phyloP scores from a whole-genome alignment of 1,284 basidiomycete genomes.

The Tylopilus orsonianus region DNA sequence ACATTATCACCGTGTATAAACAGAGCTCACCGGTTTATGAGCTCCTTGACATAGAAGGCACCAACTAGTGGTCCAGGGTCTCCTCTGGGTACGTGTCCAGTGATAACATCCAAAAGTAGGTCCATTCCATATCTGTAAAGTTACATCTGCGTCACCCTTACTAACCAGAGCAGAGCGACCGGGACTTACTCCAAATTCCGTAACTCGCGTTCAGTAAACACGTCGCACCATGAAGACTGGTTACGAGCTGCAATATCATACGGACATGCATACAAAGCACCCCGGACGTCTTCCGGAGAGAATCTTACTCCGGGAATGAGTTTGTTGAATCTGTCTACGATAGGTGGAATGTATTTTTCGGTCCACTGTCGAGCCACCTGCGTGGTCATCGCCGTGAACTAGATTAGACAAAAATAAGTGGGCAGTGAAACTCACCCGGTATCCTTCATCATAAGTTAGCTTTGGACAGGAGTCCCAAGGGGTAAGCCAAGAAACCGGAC shows the following conservation, averaged over 20 bases:
- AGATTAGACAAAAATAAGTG: background rate
- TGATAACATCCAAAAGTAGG: slow-evolving; percentile 41
- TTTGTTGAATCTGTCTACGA: slow-evolving; percentile 39
- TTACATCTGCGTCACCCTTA: no score
- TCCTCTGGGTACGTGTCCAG: slow-evolving; percentile 41
- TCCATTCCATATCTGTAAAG: slow-evolving; percentile 31
- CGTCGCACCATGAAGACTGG: slow-evolving; percentile 42
- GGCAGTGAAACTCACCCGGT: background rate
- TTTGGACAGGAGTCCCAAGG: slow-evolving; percentile 15
- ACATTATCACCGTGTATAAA: background rate
- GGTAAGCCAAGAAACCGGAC: slow-evolving; percentile 38
- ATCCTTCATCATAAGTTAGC: background rate
- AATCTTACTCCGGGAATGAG: slow-evolving; percentile 38
- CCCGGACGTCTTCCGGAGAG: slow-evolving; percentile 37
- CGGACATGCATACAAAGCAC: slow-evolving; percentile 48
- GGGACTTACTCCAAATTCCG: slow-evolving; percentile 39
- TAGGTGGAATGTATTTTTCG: slow-evolving; percentile 41
- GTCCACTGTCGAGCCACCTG: slow-evolving; percentile 39
- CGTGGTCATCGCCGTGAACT: background rate
- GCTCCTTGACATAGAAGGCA: slow-evolving; percentile 42
- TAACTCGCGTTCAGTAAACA: slow-evolving; percentile 40
- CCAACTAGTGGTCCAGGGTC: slow-evolving; percentile 42
- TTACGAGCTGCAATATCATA: slow-evolving; percentile 43
- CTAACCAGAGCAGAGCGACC: no score
- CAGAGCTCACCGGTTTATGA: slow-evolving; percentile 38